Evolutionary conservation across 805 yeast species (phyloP), one percentile per base, ranked within the genome.

Genomic region (Cephaloascus albidus): DNA sequence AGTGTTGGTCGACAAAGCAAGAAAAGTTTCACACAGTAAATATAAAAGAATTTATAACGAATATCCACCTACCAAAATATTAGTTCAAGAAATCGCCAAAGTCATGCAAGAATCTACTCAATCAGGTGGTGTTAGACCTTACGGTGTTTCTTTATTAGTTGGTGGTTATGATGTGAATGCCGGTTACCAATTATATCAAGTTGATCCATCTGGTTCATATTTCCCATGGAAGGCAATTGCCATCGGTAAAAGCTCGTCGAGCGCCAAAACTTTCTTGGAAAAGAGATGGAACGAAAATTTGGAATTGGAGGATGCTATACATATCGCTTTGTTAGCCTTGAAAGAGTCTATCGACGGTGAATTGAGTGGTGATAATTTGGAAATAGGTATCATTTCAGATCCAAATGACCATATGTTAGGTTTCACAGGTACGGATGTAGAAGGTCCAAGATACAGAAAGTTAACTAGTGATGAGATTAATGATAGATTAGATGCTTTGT

Each of bases 141-240:
- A 80, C 58, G 99, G 99, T 44, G 97, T 94, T 18, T 86, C 96
- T 10, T 68, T 93, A 41, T 69, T 93, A 41, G 88, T 93, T 16
- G 99, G 97, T 8, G 98, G 98, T 18, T 76, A 86, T 57, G 97
- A 93, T 57, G 87, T 82, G 30, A 78, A 73, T 50, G 70, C 76
- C 14, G 79, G 79, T 20, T 89, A 76, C 61, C 85, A 85, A 56
- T 70, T 93, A 43, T 93, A 93, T 61, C 99, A 93, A 64, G 95
- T 93, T 36, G 99, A 93, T 65, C 99, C 99, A 3, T 84, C 95
- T 3, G 99, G 99, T 8, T 80, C 96, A 33, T 93, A 83, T 60
- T 93, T 86, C 73, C 97, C 99, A 8, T 93, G 99, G 99, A 93
- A 90, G 63, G 98, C 98, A 31, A 90, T 98, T 3, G 97, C 98